Conservation (phyloP, 1,284 basidiomycete species). For the Naganishia sp. region DNA sequence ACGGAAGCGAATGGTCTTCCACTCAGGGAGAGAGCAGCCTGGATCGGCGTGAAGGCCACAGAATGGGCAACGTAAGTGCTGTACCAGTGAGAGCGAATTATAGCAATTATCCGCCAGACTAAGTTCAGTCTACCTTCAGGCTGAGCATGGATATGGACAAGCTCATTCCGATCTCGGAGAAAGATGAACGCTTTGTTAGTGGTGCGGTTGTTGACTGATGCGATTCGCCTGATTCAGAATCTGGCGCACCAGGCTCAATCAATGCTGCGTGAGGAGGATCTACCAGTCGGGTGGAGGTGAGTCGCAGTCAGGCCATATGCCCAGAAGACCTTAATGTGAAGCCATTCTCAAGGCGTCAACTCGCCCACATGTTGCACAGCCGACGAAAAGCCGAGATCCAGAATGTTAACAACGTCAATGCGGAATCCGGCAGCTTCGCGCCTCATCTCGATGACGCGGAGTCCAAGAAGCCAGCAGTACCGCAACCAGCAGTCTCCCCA, state of each 20-base stretch:
- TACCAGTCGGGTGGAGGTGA: constrained; percentile 73
- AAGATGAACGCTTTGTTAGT: constrained; percentile 65
- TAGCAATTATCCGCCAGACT: neutral
- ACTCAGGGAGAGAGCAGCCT: constrained; percentile 67
- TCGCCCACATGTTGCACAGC: constrained; percentile 72
- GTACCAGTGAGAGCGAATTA: neutral
- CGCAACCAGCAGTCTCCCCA: too few relatives aligned
- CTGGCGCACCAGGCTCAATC: constrained; percentile 60
- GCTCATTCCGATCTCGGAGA: constrained; percentile 67
- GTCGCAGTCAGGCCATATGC: constrained; percentile 39
- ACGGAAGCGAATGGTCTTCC: constrained; percentile 58
- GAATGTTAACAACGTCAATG: constrained; percentile 55
- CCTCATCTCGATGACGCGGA: neutral
- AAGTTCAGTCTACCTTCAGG: constrained; percentile 52
- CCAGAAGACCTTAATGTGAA: neutral
- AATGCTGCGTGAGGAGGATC: constrained; percentile 60
- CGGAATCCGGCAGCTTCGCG: neutral
- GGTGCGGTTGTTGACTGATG: neutral
- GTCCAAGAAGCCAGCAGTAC: neutral
- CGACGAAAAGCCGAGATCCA: constrained; percentile 88
- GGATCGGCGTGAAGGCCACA: constrained; percentile 73
- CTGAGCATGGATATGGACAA: constrained; percentile 63
- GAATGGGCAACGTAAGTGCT: constrained; percentile 63
- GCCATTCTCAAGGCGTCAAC: constrained; percentile 64
- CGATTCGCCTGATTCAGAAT: too few relatives aligned